Conservation (phyloP, 169 alveolate species). For the Plasmodium blacklocki region DNA sequence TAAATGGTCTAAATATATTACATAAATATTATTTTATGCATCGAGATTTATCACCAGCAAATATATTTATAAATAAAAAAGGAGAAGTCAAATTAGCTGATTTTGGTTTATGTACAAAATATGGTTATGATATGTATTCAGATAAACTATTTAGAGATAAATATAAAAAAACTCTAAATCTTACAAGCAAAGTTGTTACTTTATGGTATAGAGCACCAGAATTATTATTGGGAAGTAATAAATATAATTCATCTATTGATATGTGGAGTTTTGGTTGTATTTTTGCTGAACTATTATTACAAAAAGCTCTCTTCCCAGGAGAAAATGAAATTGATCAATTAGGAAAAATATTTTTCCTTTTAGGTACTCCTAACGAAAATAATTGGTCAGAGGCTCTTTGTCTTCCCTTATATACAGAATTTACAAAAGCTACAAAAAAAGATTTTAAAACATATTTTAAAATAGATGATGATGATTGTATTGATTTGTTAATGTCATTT, state of each 20-base stretch:
- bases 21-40: constrained; percentile 87
- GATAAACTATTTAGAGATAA: constrained; percentile 76
- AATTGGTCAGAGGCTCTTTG: constrained; percentile 93
- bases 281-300: constrained; percentile 92
- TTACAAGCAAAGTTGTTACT: constrained; percentile 92
- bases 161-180: constrained; percentile 83
- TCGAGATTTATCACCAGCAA: constrained; percentile 91
- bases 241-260: constrained; percentile 93
- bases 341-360: constrained; percentile 86
- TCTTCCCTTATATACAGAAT: constrained; percentile 82
- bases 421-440: constrained; percentile 78
- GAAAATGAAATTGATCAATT: constrained; percentile 89
- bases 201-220: constrained; percentile 98
- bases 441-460: constrained; percentile 61
- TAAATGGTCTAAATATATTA: constrained; percentile 83
- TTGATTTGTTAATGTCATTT: constrained; percentile 79
- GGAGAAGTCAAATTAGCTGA: constrained; percentile 92
- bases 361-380: constrained; percentile 89
- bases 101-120: constrained; percentile 90
- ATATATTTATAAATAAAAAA: constrained; percentile 84
- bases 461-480: constrained; percentile 72
- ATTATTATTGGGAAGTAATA: constrained; percentile 92
- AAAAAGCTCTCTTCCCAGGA: constrained; percentile 93
- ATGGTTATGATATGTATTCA: constrained; percentile 79
- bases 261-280: constrained; percentile 96